Evolutionary conservation across 495 filamentous ascomycete genomes (phyloP), one percentile per base, ranked within the genome.

Genomic region (Xylaria acuta): DNA sequence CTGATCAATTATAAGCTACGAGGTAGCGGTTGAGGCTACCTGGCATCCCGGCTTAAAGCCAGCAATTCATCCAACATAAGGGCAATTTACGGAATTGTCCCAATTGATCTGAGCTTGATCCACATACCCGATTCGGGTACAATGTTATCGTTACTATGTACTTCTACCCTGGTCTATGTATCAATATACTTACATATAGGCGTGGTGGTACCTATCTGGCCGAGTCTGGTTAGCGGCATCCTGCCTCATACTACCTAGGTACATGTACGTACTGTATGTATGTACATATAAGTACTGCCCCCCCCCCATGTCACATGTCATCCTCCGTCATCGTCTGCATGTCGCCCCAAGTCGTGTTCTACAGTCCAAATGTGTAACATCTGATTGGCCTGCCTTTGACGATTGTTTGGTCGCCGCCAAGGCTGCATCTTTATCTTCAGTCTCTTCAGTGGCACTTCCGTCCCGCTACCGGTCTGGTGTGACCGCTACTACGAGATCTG

Each of bases 21-120:
- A 43, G 38, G 34, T 22, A 49, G 32, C 41, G 7, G 25, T 40
- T 70, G 56, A 70, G 56, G 69, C 69, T 71, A 71, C 47, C 69
- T 71, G 69, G 69, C 69, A 54, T 58, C 34, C 32, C 34, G 43
- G 60, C 43, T 47, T 16, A 22, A 32, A 38, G 25, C 68, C 45
- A 70, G 58, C 68, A 70, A 65, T 71, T 65, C 49, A 71, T 71
- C 62, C 69, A 66, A 30, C 49, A 40, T 38, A 49, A 51, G 20
- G 54, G 54, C 58, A 70, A 70, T 64, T 47, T 69, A 27, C 67
- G 54, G 53, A 69, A 62, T 45, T 30, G 43, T 63, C 54, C 68
- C 41, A 38, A 63, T 62, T 38, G 56, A 53, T 64, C 45, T 51
- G 34, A 64, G 38, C 60, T 30, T 64, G 60, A 22, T 22, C 60